Base-by-base conservation (phyloP, 2,329 filamentous ascomycete species). In the Sporothrix inflata region DNA sequence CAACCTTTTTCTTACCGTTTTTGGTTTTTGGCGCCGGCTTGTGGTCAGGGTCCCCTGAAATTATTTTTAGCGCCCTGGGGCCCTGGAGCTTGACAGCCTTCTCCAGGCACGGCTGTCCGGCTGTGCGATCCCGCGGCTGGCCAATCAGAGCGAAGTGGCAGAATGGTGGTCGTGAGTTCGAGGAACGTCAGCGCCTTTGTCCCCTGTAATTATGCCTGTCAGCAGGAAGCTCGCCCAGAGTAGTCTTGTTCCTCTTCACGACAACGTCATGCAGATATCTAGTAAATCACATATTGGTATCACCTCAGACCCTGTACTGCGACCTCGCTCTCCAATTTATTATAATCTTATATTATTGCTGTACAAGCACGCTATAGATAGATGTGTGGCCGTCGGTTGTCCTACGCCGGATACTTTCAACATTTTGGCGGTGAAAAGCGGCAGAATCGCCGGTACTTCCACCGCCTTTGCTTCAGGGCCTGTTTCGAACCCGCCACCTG, bases 41-140 rank as follows among this genome's bases (percentile, higher is more conserved):
- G 60, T 8, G 16, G 63, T 67, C 24, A 12, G 24, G 34, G 47
- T 49, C 45, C 66, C 66, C 66, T 69, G 49, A 51, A 69, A 55
- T 51, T 42, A 53, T 69, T 69, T 60, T 69, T 69, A 60, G 67
- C 67, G 49, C 49, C 34, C 51, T 68, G 55, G 38, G 45, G 60
- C 38, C 38, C 60, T 42, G 38, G 38, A 65, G 38, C 14, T 45
- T 65, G 38, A 65, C 67, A 69, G 67, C 51, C 67, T 69, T 69
- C 66, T 69, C 60, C 27, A 45, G 67, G 67, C 67, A 69, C 34
- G 51, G 49, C 49, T 27, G n/a, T n/a, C n/a, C n/a, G 34, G 47
- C 12, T 7, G 14, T 16, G 11, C 5, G 14, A 16, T 19, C 14
- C 30, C 30, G 6, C 30, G 3, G 34, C 27, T 16, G 16, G 60